These are phyloP conservation scores for Ascochyta rabiei DNA, from an alignment of 2,329 filamentous ascomycete species.

Conservation along the genomic window DNA sequence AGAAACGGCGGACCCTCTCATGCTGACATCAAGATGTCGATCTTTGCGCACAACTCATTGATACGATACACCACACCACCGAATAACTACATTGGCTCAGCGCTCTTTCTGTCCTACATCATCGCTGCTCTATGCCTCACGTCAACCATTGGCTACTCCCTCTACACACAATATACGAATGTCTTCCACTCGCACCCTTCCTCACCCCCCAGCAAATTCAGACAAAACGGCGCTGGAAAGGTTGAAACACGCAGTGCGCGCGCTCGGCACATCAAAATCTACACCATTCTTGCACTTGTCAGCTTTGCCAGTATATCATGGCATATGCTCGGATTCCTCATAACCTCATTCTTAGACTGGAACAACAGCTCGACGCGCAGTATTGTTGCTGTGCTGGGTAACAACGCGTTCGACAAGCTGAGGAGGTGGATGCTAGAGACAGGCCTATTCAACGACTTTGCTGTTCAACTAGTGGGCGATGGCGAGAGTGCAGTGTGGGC, in stretches of 20 bases:
- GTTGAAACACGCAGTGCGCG: constrained; percentile 24
- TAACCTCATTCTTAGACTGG: constrained; percentile 34
- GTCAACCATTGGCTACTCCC: constrained; percentile 18
- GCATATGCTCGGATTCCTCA: constrained; percentile 42
- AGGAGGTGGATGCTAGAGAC: constrained; percentile 39
- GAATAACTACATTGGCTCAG: constrained; percentile 37
- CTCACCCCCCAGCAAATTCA: background rate
- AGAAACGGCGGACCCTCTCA: background rate
- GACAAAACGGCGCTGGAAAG: constrained; percentile 5
- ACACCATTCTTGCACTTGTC: constrained; percentile 32
- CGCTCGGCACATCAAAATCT: constrained; percentile 34
- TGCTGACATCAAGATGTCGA: background rate
- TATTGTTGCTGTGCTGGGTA: background rate
- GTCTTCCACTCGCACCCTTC: constrained; percentile 1
- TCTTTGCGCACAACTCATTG: background rate
- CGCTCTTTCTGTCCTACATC: constrained; percentile 42
- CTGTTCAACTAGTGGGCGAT: constrained; percentile 34
- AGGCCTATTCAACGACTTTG: constrained; percentile 37
- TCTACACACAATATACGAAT: constrained; percentile 27
- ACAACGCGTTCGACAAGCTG: constrained; percentile 10
- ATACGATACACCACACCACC: constrained; percentile 28
- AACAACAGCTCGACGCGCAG: background rate
- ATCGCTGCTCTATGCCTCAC: constrained; percentile 33
- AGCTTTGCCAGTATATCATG: constrained; percentile 38
- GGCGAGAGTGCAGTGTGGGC: constrained; percentile 33